Evolutionary conservation across 164 flowering plant species (phyloP).

Genomic region (Stephania japonica): DNA sequence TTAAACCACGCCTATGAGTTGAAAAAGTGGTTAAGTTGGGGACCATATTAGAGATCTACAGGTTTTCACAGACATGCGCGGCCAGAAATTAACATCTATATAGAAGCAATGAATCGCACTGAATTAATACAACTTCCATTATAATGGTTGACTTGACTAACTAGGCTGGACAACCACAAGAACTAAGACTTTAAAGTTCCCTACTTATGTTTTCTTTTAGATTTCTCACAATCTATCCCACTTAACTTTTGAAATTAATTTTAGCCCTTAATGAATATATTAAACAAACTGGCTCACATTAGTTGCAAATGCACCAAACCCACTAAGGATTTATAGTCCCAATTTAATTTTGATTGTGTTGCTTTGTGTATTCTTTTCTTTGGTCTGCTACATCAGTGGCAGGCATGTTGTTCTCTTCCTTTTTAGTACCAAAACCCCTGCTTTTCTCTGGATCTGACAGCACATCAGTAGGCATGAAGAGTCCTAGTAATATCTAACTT

Average conservation of each 20-base stretch:
- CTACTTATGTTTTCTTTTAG: neutral
- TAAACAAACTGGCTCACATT: neutral
- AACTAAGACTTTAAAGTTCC: neutral
- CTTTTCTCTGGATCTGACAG: constrained; percentile 26
- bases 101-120: neutral
- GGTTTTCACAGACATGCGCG: too few species aligned
- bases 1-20: too few species aligned
- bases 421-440: constrained; percentile 23
- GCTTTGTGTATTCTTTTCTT: neutral
- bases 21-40: too few species aligned
- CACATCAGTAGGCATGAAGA: constrained; percentile 22
- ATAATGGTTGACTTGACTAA: constrained; percentile 1
- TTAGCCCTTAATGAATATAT: neutral
- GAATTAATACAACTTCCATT: neutral
- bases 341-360: neutral
- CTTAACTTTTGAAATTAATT: constrained; percentile 2
- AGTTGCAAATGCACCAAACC: neutral
- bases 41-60: too few species aligned
- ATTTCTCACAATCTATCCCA: neutral
- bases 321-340: neutral
- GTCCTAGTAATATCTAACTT: neutral
- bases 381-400: constrained; percentile 26
- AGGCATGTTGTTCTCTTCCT: constrained; percentile 44
- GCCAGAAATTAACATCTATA: too few species aligned
- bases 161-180: constrained; percentile 3